Conservation (phyloP, 768 basidiomycete genomes). For the Russula sp. region DNA sequence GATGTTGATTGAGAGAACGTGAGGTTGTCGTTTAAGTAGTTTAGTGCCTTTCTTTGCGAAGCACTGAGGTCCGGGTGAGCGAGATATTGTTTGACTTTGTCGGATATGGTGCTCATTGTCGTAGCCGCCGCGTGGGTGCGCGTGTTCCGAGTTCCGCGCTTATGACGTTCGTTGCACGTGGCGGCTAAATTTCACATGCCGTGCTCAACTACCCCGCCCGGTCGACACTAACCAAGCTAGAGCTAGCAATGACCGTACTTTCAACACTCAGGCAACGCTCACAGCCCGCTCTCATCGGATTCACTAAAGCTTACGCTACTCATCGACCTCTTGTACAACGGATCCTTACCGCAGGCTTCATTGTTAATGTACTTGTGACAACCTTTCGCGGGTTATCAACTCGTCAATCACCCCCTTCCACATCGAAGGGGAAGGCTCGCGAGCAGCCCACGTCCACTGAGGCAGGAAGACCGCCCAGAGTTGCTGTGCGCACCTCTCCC, state of each 20-base stretch:
- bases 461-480: constrained; percentile 44
- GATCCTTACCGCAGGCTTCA: constrained; percentile 58
- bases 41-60: constrained; percentile 31
- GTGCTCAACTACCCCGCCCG: background rate
- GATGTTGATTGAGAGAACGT: constrained; percentile 32
- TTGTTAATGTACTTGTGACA: constrained; percentile 58
- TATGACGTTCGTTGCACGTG: background rate
- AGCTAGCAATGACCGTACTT: constrained; percentile 26
- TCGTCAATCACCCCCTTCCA: constrained; percentile 29
- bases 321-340: constrained; percentile 72
- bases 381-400: constrained; percentile 54
- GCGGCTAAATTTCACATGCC: constrained; percentile 2
- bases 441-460: constrained; percentile 28
- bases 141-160: too few relatives aligned
- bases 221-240: background rate
- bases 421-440: constrained; percentile 32
- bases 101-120: constrained; percentile 23
- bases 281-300: constrained; percentile 33
- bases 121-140: background rate
- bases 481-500: constrained; percentile 48
- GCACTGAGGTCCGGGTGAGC: constrained; percentile 38
- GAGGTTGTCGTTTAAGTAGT: constrained; percentile 40
- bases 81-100: constrained; percentile 42
- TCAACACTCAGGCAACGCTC: constrained; percentile 28
- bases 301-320: constrained; percentile 46